Percentiles rank a stretch among this genome's conserved stretches.
Conservation (phyloP, 306 rosid genomes). For the Herpetospermum pedunculosum region DNA sequence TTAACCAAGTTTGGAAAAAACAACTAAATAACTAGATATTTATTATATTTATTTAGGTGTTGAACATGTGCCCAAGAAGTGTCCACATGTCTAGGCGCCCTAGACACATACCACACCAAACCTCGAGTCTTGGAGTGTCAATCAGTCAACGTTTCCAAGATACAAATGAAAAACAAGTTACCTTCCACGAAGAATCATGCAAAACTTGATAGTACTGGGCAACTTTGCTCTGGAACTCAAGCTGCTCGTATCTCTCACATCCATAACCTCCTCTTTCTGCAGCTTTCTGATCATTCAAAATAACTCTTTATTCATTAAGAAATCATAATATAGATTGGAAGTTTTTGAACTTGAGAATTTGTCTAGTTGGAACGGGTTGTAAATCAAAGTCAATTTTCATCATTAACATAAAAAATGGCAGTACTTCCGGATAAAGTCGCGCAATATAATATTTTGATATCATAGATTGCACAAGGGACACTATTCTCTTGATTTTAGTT, state of each 20-base stretch:
- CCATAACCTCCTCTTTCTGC: conserved; percentile 91
- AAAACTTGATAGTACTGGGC: conserved; percentile 47
- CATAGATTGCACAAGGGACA: not conserved
- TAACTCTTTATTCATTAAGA: conserved; percentile 6
- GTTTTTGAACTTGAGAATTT: not conserved
- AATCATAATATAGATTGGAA: not conserved
- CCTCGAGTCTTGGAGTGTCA: not conserved
- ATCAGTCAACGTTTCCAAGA: not conserved
- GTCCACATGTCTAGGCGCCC: not conserved
- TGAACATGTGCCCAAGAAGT: not conserved
- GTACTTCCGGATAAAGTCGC: not conserved
- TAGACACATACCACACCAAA: not conserved
- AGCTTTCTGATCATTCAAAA: conserved; percentile 53
- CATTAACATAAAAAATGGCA: not conserved
- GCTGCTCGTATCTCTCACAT: conserved; percentile 85
- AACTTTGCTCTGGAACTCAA: conserved; percentile 68
- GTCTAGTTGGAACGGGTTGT: not conserved
- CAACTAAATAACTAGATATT: not conserved
- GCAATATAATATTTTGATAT: not conserved
- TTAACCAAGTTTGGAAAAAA: not conserved
- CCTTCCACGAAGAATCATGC: conserved; percentile 70
- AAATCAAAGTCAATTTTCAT: not conserved
- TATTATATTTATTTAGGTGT: not conserved
- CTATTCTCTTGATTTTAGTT: not conserved
- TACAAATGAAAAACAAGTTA: conserved; percentile 16